phyloP scores from a whole-genome alignment of 2,329 filamentous ascomycete species.

The Malbranchea zuffiana region DNA sequence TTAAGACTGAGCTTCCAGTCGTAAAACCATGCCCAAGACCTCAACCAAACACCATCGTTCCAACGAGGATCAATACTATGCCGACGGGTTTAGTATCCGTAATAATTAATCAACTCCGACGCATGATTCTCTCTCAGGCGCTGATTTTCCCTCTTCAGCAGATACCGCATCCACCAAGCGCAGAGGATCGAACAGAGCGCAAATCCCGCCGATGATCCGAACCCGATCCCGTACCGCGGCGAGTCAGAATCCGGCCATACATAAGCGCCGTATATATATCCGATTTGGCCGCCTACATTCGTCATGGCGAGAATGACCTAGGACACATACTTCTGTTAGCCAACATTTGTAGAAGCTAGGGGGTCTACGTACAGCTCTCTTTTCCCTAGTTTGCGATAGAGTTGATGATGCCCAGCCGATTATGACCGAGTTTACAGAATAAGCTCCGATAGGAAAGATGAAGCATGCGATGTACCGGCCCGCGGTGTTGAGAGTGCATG shows the following conservation, averaged over 20 bases:
- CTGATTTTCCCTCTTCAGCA: slow-evolving; percentile 14
- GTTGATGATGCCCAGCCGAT: slow-evolving; percentile 35
- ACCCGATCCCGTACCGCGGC: slow-evolving; percentile 15
- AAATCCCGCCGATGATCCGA: slow-evolving; percentile 14
- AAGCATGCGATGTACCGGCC: slow-evolving; percentile 25
- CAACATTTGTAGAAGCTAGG: background rate
- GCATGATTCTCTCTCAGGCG: slow-evolving; percentile 5
- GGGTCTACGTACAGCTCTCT: slow-evolving; percentile 29
- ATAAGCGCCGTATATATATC: slow-evolving; percentile 33
- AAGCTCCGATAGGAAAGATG: slow-evolving; percentile 25
- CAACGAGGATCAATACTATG: background rate
- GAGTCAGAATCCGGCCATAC: slow-evolving; percentile 23
- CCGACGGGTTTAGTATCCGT: slow-evolving; percentile 13
- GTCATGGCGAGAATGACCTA: slow-evolving; percentile 28
- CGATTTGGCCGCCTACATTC: slow-evolving; percentile 32
- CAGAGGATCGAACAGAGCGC: slow-evolving; percentile 15
- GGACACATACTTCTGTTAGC: background rate
- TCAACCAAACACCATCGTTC: too few species aligned
- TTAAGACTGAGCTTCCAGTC: too few species aligned
- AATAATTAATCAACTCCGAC: slow-evolving; percentile 11
- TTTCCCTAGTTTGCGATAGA: slow-evolving; percentile 34
- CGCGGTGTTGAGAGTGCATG: slow-evolving; percentile 21
- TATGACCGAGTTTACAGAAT: slow-evolving; percentile 32
- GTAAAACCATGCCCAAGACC: too few species aligned
- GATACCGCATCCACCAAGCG: slow-evolving; percentile 16